phyloP scores from a whole-genome alignment of 2,329 filamentous ascomycete genomes.

The Arthrobotrys sinensis region DNA sequence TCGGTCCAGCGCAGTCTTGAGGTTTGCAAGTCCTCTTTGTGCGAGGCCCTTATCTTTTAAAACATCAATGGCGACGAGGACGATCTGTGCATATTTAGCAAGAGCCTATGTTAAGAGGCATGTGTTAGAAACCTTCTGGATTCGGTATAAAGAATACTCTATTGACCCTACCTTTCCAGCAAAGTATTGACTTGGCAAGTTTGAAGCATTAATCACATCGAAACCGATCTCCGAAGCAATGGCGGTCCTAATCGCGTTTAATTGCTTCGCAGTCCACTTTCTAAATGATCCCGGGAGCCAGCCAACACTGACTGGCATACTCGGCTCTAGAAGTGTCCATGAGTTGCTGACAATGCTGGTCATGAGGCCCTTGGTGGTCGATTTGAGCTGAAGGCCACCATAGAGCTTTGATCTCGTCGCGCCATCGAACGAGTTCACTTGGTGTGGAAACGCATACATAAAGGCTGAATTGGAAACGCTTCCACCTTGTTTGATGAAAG shows the following conservation, averaged over 20 bases:
- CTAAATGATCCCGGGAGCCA: slow-evolving; percentile 67
- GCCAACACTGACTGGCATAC: slow-evolving; percentile 80
- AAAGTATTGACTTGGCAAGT: slow-evolving; percentile 90
- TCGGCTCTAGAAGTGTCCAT: slow-evolving; percentile 83
- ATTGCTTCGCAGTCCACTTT: slow-evolving; percentile 30
- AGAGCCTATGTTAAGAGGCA: slow-evolving; percentile 72
- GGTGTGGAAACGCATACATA: slow-evolving; percentile 92
- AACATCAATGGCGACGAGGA: slow-evolving; percentile 78
- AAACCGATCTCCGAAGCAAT: slow-evolving; percentile 79
- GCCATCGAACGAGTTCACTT: slow-evolving; percentile 80
- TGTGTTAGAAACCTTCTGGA: slow-evolving; percentile 66
- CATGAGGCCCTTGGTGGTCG: slow-evolving; percentile 87
- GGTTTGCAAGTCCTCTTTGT: slow-evolving; percentile 73
- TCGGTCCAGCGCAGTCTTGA: slow-evolving; percentile 77
- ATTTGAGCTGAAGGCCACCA: slow-evolving; percentile 76
- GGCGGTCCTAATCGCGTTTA: slow-evolving; percentile 72
- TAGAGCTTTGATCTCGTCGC: slow-evolving; percentile 70
- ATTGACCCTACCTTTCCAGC: slow-evolving; percentile 80
- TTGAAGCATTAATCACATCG: slow-evolving; percentile 81
- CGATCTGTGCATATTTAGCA: slow-evolving; percentile 80
- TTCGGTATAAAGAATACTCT: slow-evolving; percentile 35
- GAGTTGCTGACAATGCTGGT: slow-evolving; percentile 79
- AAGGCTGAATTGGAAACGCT: slow-evolving; percentile 74
- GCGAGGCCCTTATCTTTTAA: slow-evolving; percentile 74
- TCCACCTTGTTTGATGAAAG: slow-evolving; percentile 80